Conservation (phyloP, 2,329 filamentous ascomycete genomes). For the Hypoxylon sp. region DNA sequence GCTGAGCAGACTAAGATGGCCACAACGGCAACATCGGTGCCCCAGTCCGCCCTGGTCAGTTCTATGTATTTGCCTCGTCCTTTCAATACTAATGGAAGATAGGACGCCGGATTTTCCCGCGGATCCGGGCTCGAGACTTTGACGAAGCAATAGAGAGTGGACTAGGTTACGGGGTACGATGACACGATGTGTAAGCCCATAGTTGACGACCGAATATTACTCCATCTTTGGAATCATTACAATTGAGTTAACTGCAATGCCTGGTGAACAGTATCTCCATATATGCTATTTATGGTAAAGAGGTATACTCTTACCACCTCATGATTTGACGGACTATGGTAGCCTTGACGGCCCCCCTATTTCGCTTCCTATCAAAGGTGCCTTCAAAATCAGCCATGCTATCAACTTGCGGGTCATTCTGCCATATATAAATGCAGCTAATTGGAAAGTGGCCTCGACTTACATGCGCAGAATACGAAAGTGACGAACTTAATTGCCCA, state of each 20-base stretch:
- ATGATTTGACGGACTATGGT: no score
- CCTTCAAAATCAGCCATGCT: no score
- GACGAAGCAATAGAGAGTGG: slow-evolving; percentile 8
- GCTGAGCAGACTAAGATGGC: slow-evolving; percentile 43
- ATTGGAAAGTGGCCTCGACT: no score
- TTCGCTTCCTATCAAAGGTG: no score
- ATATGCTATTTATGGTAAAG: no score
- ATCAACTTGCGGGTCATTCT: no score
- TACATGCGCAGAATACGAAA: no score
- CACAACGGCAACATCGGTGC: slow-evolving; percentile 44
- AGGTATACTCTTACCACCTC: no score
- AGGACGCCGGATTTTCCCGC: slow-evolving; percentile 45
- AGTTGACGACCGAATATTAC: neutral
- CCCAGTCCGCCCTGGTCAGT: slow-evolving; percentile 46
- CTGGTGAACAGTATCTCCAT: no score
- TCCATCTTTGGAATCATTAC: neutral
- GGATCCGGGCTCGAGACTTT: slow-evolving; percentile 35
- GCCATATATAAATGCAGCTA: no score
- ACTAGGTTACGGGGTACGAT: neutral
- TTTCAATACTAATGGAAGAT: slow-evolving; percentile 30
- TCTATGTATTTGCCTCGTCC: neutral
- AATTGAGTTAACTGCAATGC: neutral
- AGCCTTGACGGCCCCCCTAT: no score
- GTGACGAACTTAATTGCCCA: no score
- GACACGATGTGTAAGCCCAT: neutral